Conservation (phyloP, 2,329 filamentous ascomycete species). For the Calycina herbarum region DNA sequence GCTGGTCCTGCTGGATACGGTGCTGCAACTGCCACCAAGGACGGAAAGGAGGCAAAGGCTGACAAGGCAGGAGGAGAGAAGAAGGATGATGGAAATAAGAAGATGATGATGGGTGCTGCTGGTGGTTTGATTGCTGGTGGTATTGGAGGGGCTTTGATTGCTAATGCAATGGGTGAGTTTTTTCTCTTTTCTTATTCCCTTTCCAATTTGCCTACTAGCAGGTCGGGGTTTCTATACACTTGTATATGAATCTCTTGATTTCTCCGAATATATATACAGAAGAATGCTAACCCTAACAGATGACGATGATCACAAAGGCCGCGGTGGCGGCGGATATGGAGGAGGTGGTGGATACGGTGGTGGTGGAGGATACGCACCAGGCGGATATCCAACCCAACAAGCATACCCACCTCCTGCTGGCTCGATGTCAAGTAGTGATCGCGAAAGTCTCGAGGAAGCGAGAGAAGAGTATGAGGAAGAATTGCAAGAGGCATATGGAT, state of each 20-base stretch:
- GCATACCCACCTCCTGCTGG: constrained; percentile 17
- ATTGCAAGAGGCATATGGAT: constrained; percentile 44
- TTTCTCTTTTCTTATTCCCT: constrained; percentile 25
- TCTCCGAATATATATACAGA: neutral
- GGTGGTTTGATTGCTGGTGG: constrained; percentile 58
- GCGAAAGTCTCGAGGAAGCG: constrained; percentile 53
- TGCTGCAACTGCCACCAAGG: constrained; percentile 16
- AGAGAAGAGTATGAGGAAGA: constrained; percentile 36
- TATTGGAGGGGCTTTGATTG: constrained; percentile 57
- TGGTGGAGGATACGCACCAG: constrained; percentile 8
- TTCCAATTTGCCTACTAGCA: no score
- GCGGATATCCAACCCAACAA: constrained; percentile 23
- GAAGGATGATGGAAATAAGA: constrained; percentile 44
- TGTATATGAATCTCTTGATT: neutral
- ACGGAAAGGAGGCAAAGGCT: constrained; percentile 18
- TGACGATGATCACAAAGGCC: constrained; percentile 37
- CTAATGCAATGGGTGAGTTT: constrained; percentile 54
- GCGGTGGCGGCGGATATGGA: constrained; percentile 6
- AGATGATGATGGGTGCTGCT: constrained; percentile 55
- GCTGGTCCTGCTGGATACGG: constrained; percentile 27
- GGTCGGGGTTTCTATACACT: neutral
- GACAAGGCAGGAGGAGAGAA: constrained; percentile 37
- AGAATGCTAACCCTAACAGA: constrained; percentile 25
- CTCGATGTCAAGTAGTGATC: constrained; percentile 48
- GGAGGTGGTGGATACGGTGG: constrained; percentile 9